A percentile compares a stretch with the other conserved stretches of the same genome.
These are phyloP conservation scores for Bocquillonia castaneifolia DNA, from an alignment of 441 rosid genomes.

Conservation along the genomic window DNA sequence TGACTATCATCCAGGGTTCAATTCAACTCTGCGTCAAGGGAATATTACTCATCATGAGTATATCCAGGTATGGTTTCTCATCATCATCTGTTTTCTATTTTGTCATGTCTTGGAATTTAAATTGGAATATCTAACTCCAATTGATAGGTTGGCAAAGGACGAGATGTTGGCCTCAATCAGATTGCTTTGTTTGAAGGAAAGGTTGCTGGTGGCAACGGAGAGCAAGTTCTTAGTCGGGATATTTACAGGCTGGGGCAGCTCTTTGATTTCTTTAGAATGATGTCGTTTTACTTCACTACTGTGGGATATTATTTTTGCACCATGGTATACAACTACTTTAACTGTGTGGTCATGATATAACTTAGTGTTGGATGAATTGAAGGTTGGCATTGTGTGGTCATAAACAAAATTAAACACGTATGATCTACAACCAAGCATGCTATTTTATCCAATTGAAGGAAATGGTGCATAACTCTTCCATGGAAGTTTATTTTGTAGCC, in stretches of 20 bases:
- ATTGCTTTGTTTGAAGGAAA: constrained; percentile 98
- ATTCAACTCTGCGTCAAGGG: constrained; percentile 96
- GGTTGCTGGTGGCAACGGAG: constrained; percentile 99
- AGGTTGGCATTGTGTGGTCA: constrained; percentile 1
- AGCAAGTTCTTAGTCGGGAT: constrained; percentile 99
- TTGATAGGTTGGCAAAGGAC: constrained; percentile 94
- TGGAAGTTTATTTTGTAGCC: not conserved
- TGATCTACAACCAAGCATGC: not conserved
- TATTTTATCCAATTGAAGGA: not conserved
- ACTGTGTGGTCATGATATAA: not conserved
- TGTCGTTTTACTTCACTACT: constrained; percentile 96
- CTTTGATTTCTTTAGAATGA: constrained; percentile 95
- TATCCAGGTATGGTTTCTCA: constrained; percentile 63
- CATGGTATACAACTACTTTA: constrained; percentile 58
- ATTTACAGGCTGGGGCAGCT: constrained; percentile 98
- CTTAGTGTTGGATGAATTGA: constrained; percentile 4
- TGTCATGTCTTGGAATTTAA: constrained; percentile 4
- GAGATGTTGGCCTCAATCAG: constrained; percentile 99
- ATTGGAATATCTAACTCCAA: constrained; percentile 22
- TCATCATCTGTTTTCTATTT: constrained; percentile 13
- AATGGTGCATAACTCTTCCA: no score
- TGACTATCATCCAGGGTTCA: constrained; percentile 57
- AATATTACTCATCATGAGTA: constrained; percentile 99
- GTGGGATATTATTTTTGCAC: constrained; percentile 96
- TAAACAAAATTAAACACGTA: not conserved